These are phyloP conservation scores for Xanthoparmelia taractica DNA, from an alignment of 495 filamentous ascomycete species.

Conservation along the genomic window DNA sequence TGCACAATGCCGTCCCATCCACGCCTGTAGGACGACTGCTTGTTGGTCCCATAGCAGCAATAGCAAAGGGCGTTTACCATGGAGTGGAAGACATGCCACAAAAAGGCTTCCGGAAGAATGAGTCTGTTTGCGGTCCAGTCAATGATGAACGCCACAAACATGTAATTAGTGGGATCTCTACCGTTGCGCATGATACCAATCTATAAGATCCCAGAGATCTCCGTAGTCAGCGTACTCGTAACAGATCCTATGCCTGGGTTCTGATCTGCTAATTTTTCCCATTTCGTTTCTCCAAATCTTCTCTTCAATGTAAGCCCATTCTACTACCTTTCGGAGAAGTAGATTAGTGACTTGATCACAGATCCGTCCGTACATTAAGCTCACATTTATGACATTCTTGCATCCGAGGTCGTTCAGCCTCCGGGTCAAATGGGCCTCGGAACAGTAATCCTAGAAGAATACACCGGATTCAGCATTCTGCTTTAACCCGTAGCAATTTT, in stretches of 20 bases:
- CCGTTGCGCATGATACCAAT: slow-evolving; percentile 8
- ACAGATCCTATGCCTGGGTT: slow-evolving; percentile 14
- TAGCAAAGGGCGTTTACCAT: slow-evolving; percentile 23
- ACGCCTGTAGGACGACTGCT: neutral
- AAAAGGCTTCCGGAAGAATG: slow-evolving; percentile 25
- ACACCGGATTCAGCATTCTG: neutral
- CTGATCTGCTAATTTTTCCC: neutral
- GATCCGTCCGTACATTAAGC: neutral
- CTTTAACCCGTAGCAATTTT: neutral
- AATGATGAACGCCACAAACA: neutral
- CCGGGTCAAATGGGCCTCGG: slow-evolving; percentile 22
- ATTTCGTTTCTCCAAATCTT: neutral
- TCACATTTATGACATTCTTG: slow-evolving; percentile 22
- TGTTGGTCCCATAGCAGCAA: slow-evolving; percentile 17
- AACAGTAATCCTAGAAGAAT: slow-evolving; percentile 20
- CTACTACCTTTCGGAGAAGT: slow-evolving; percentile 7
- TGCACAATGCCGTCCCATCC: slow-evolving; percentile 39
- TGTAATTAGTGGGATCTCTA: neutral
- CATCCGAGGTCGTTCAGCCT: slow-evolving; percentile 23
- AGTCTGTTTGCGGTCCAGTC: slow-evolving; percentile 2
- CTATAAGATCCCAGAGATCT: slow-evolving; percentile 8
- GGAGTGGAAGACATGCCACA: slow-evolving; percentile 25
- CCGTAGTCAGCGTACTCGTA: slow-evolving; percentile 19
- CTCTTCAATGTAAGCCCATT: slow-evolving; percentile 17
- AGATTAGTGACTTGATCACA: no score